Conservation (phyloP, 371 early-diverging fungal species). For the Syncephalis plumigaleata region DNA sequence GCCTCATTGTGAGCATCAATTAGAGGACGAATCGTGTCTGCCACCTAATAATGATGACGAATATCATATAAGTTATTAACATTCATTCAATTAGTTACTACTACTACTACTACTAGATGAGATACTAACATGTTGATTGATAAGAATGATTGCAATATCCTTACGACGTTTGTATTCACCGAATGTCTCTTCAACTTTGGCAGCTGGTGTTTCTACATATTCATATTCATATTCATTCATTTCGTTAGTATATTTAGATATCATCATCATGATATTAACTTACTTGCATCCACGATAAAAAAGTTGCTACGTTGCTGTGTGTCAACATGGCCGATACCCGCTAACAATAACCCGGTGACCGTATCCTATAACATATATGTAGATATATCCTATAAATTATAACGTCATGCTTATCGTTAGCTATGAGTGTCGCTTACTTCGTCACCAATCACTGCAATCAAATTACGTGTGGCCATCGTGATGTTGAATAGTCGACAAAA, state of each 20-base stretch:
- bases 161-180: constrained; percentile 72
- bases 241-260: neutral
- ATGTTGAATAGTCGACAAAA: too few species aligned
- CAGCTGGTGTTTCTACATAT: constrained; percentile 86
- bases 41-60: too few species aligned
- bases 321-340: constrained; percentile 90
- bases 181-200: constrained; percentile 81
- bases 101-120: neutral
- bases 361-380: constrained; percentile 48
- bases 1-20: constrained; percentile 82
- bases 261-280: constrained; percentile 9
- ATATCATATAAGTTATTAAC: constrained; percentile 1
- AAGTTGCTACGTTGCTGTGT: constrained; percentile 79
- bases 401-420: neutral
- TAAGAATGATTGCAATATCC: constrained; percentile 94
- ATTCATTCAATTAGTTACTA: neutral
- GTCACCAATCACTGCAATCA: constrained; percentile 93
- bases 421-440: constrained; percentile 35
- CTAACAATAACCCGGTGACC: constrained; percentile 91
- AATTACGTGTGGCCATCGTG: constrained; percentile 25
- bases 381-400: neutral
- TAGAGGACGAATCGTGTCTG: constrained; percentile 78
- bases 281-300: constrained; percentile 86
- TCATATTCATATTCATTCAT: neutral
- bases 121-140: constrained; percentile 81